Evolutionary conservation across 352 stramenopile species (phyloP).

Genomic region (Nothophytophthora sp.): DNA sequence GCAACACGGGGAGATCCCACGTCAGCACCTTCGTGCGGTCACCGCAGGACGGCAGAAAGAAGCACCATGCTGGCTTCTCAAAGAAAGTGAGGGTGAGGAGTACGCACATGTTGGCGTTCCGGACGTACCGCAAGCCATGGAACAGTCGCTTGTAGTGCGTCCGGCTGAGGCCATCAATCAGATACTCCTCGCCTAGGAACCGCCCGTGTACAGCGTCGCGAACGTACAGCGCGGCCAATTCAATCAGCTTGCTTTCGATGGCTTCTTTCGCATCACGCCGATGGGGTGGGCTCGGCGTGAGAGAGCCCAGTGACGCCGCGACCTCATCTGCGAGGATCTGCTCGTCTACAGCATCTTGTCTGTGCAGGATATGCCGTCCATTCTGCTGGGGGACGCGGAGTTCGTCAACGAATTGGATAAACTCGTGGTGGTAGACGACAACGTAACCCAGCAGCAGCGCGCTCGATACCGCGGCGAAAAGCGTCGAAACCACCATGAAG

Average conservation of each 20-base stretch:
- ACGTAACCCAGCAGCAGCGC: conserved; percentile 22
- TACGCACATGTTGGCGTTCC: conserved; percentile 46
- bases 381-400: conserved; percentile 18
- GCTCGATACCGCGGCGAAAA: conserved; percentile 31
- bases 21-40: conserved; percentile 27
- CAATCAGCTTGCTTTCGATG: conserved; percentile 19
- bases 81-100: conserved; percentile 53
- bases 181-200: conserved; percentile 52
- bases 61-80: conserved; percentile 63
- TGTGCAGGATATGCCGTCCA: conserved; percentile 4
- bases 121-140: conserved; percentile 42
- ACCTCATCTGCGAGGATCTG: conserved; percentile 18
- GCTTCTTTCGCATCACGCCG: not conserved
- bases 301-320: conserved; percentile 4
- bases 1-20: conserved; percentile 36
- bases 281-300: not conserved
- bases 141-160: conserved; percentile 55
- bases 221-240: conserved; percentile 50
- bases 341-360: conserved; percentile 12
- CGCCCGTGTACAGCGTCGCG: conserved; percentile 45
- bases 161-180: conserved; percentile 44
- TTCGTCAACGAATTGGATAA: conserved; percentile 24
- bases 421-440: conserved; percentile 27
- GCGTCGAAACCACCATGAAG: conserved; percentile 46
- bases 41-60: conserved; percentile 36